Evolutionary conservation across 202 grass and related monocot genomes (phyloP), one percentile per base, ranked within the genome.

Genomic region (Bolboschoenoplectus hybrid): DNA sequence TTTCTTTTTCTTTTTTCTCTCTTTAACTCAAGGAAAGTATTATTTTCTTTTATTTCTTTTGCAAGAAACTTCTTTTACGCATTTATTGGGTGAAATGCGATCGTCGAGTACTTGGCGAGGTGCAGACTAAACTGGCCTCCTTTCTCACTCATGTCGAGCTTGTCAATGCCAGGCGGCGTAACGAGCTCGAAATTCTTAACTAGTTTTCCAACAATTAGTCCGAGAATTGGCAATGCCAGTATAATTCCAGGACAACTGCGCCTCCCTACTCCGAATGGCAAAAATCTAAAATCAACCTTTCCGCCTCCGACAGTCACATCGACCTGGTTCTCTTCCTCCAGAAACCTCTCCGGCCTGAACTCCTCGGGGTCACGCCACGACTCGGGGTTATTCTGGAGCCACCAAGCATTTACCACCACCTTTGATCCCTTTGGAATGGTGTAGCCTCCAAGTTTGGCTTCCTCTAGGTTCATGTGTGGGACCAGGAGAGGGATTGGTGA

Each of bases 201-300:
- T 1, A 88, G 26, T 67, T 84, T 77, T 17, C 86, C 86, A 26
- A 88, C 69, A 50, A 88, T 74, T 6, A 88, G 49, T 2, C 86
- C 80, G 57, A 88, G 86, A 43, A 88, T 88, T 2, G 86, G 86
- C 86, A 88, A 20, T 41, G 86, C 86, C 17, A 88, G 26, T 76
- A 88, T 84, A 67, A 88, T 88, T 50, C 86, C 86, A 52, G 86
- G 86, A 65, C 86, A 88, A 9, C 86, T 88, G 46, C 86, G 81
- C 14, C 86, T 72, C 12, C 86, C 86, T 6, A 88, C 72, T 35
- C 86, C 86, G 17, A 88, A 88, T 2, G 86, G 86, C 46, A 88
- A 63, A 34, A 88, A 88, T 57, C 80, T 83, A 34, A 88, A 88
- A 44, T 88, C 86, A 38, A 88, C 86, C 80, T 84, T 88, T 56